Base-by-base conservation (phyloP, 106 monocot species). In the Platanthera guangdongensis region DNA sequence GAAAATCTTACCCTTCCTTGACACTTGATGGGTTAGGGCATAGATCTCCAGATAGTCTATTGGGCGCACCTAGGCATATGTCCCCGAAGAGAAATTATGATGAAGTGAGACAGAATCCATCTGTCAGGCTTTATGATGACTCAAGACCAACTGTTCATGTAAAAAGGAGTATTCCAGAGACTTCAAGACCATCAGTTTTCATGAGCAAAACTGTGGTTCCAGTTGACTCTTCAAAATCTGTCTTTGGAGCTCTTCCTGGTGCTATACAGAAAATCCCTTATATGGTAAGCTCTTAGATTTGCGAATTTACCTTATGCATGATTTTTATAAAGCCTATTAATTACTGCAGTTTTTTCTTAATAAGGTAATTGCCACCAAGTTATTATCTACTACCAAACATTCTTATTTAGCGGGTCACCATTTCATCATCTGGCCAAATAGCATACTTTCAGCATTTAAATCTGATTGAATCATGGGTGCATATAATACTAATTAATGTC, bases 31-130 rank as follows among this genome's bases (percentile, higher is more conserved):
- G 60, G 57, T 62, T 67, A 64, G 86, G 92, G 59, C 81, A 76
- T 75, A 89, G 88, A 78, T 88, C 92, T 60, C 92, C 89, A 68
- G 89, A 91, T 78, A 85, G 79, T 30, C 25, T 85, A 80, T 7
- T 85, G 80, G 76, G 88, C 64, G 55, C 81, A 80, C 81, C 81
- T 51, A 83, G 85, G 68, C 80, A 50, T 49, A 48, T 83, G 19
- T 90, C 90, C 13, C 88, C 90, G 49, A 78, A 77, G 72, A 82
- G 81, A 47, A 79, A 46, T 71, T 80, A 74, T 60, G 74, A 78
- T 74, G 84, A 82, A 15, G 15, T 84, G 68, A 73, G 69, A 0
- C 71, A 74, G 54, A 62, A 57, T 74, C 51, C 88, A 60, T 55
- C 84, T 5, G n/a, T 88, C 45, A 83, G 85, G 74, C 73, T 87